Percentiles rank a stretch among this genome's conserved stretches.
Conservation (phyloP, 805 yeast species). For the Candida sphagnicola region DNA sequence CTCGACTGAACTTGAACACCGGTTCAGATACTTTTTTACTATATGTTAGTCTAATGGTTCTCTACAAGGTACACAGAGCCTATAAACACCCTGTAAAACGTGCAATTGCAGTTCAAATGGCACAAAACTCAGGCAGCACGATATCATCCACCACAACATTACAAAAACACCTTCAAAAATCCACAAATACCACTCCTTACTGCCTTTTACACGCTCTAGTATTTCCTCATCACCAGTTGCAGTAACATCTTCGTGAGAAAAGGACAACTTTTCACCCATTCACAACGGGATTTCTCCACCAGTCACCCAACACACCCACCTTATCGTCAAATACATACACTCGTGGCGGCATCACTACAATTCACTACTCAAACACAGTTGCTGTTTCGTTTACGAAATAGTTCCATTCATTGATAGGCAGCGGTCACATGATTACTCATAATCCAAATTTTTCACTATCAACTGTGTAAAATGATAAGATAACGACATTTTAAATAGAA, state of each 20-base stretch:
- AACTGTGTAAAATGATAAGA: neutral
- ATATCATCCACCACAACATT: too few species aligned
- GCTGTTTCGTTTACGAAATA: neutral
- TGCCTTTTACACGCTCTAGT: too few species aligned
- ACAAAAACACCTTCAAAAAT: too few species aligned
- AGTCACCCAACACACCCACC: neutral
- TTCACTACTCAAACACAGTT: too few species aligned
- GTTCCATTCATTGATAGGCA: neutral
- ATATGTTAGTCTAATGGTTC: conserved; percentile 1
- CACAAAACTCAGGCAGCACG: too few species aligned
- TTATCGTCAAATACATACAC: conserved; percentile 4
- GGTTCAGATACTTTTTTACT: conserved; percentile 6
- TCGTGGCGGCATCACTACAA: conserved; percentile 9
- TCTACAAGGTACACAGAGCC: too few species aligned
- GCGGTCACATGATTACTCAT: neutral
- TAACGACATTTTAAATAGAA: neutral
- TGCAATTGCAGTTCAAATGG: neutral
- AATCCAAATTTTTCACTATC: neutral
- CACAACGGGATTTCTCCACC: neutral
- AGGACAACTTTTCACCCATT: neutral
- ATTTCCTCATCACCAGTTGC: too few species aligned
- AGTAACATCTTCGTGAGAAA: too few species aligned
- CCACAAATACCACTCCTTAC: too few species aligned
- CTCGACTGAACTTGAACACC: conserved; percentile 16
- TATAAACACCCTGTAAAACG: too few species aligned